Base-by-base conservation (phyloP, 768 basidiomycete species). In the Mycena olivaceomarginata region DNA sequence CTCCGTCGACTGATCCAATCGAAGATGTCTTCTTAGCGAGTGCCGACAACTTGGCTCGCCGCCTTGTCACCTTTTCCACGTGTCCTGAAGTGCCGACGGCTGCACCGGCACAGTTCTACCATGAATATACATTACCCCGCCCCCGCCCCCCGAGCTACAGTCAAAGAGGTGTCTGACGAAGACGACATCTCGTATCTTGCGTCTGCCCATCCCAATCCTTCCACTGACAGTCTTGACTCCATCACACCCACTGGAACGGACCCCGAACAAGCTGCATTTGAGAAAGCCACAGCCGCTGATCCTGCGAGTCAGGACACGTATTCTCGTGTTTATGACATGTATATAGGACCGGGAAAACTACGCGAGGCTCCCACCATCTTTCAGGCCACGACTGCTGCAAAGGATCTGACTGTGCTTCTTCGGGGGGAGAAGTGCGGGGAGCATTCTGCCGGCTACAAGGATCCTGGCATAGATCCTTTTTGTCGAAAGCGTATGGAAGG, bases 101-200 rank as follows among this genome's bases (percentile, higher is more conserved):
- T 57, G 22, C 56, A 0, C 56, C 25, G 56, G 56, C 22, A 12
- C 56, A 57, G 25, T 25, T 31, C 11, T 57, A 57, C 12, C 56
- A 53, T 31, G 56, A 57, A 31, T 57, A 9, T 11, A 25, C 11
- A 12, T 31, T 25, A 25, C 22, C 7, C 11, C 5, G 4, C 1
- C 56, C 56, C 18, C 56, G 10, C n/a, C n/a, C 6, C 5, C 43
- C 63, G 63, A 11, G 64, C 43, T 9, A 46, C 64, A 2, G 43
- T 65, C 5, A 41, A 65, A 15, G 64, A 65, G n/a, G 64, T 65
- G 12, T 20, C 64, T 22, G 64, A 65, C 46, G 15, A 65, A 46
- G 64, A 46, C 15, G 41, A 65, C 7, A 25, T 46, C 20, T 65
- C 64, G 1, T 65, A n/a, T 22, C 15, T 65, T 5, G 64, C 63